Evolutionary conservation across 306 rosid genomes (phyloP).

Genomic region (Prunus kanzakura): DNA sequence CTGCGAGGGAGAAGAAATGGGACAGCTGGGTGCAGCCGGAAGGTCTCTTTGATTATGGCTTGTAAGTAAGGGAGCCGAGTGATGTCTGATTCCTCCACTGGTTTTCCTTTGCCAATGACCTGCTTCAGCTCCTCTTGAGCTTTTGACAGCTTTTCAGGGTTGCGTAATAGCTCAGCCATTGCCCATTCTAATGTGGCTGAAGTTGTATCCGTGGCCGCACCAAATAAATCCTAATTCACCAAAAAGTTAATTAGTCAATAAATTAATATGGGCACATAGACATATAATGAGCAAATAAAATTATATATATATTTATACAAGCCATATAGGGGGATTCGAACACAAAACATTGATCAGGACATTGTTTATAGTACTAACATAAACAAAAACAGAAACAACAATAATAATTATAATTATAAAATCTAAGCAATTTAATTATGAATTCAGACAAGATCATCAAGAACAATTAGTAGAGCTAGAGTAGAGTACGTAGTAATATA

Average conservation of each 20-base stretch:
- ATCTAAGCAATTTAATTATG: background rate
- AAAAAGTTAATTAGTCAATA: no score
- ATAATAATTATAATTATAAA: no score
- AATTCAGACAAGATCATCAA: background rate
- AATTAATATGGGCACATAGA: no score
- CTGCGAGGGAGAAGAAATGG: slow-evolving; percentile 3
- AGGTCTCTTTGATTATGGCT: slow-evolving; percentile 25
- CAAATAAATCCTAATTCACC: slow-evolving; percentile 15
- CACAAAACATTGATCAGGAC: no score
- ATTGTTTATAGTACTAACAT: no score
- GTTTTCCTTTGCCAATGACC: slow-evolving; percentile 11
- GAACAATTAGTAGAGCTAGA: no score
- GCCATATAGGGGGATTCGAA: no score
- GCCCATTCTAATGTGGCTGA: background rate
- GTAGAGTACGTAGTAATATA: no score
- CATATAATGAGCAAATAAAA: no score
- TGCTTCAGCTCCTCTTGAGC: slow-evolving; percentile 12
- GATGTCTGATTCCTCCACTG: slow-evolving; percentile 16
- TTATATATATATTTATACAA: no score
- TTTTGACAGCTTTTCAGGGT: slow-evolving; percentile 5
- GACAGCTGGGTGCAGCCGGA: slow-evolving; percentile 7
- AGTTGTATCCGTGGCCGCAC: slow-evolving; percentile 15
- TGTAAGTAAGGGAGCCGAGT: slow-evolving; percentile 18
- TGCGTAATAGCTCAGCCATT: background rate
- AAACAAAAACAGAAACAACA: no score